A percentile compares a stretch with the other conserved stretches of the same genome.
These are phyloP conservation scores for Peronospora belbahrii DNA, from an alignment of 352 stramenopile species.

Conservation along the genomic window DNA sequence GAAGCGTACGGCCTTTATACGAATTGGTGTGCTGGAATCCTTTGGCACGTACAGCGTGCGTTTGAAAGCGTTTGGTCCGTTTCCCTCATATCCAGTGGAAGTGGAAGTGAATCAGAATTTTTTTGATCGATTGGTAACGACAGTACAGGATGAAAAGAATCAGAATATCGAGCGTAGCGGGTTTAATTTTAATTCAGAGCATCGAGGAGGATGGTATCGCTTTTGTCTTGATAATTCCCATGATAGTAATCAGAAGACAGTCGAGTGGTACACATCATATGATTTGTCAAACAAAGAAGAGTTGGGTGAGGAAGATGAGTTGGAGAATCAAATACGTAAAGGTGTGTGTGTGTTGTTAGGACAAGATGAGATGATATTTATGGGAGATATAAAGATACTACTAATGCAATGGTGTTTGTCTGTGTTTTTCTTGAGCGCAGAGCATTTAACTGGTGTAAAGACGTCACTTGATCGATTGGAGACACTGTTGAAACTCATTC, in stretches of 20 bases:
- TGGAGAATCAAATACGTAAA: slow-evolving; percentile 54
- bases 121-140: slow-evolving; percentile 70
- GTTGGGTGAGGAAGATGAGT: slow-evolving; percentile 62
- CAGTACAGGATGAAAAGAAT: slow-evolving; percentile 43
- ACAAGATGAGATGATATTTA: background rate
- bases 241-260: slow-evolving; percentile 51
- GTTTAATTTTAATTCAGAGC: slow-evolving; percentile 84
- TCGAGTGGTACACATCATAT: slow-evolving; percentile 81
- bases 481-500: slow-evolving; percentile 58
- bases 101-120: slow-evolving; percentile 54
- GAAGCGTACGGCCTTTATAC: slow-evolving; percentile 80
- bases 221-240: slow-evolving; percentile 80
- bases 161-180: slow-evolving; percentile 80
- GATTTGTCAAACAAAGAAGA: slow-evolving; percentile 73
- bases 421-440: slow-evolving; percentile 18
- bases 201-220: slow-evolving; percentile 80
- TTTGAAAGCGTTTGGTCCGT: slow-evolving; percentile 66
- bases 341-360: slow-evolving; percentile 36
- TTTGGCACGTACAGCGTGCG: slow-evolving; percentile 68
- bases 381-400: background rate
- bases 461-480: slow-evolving; percentile 53
- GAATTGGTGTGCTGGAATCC: slow-evolving; percentile 70
- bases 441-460: slow-evolving; percentile 62
- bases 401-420: no score
- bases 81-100: slow-evolving; percentile 36